Conservation (phyloP, 768 basidiomycete species). For the Stropharia rugosoannulata region DNA sequence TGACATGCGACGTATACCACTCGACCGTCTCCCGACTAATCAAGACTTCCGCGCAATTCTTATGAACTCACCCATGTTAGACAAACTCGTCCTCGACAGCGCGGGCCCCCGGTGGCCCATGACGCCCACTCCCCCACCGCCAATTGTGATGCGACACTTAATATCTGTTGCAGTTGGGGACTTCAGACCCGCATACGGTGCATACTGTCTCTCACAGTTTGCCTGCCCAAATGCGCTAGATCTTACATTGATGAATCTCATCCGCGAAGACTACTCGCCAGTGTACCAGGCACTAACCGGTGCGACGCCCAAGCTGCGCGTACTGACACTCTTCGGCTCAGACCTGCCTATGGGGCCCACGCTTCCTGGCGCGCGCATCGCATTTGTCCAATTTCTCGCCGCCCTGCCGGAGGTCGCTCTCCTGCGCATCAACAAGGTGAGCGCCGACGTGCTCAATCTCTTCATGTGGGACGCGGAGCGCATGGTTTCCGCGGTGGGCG, state of each 20-base stretch:
- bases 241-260: conserved; percentile 56
- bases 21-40: conserved; percentile 49
- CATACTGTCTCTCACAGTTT: conserved; percentile 47
- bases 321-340: conserved; percentile 52
- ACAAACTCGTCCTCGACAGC: conserved; percentile 59
- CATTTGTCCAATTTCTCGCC: conserved; percentile 50
- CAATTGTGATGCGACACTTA: conserved; percentile 49
- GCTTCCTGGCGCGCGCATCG: conserved; percentile 17
- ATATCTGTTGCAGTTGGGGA: conserved; percentile 57
- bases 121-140: conserved; percentile 15
- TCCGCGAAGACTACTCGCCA: conserved; percentile 48
- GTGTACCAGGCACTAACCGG: conserved; percentile 46
- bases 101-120: conserved; percentile 50
- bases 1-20: conserved; percentile 62
- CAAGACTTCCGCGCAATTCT: conserved; percentile 54
- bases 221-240: conserved; percentile 56
- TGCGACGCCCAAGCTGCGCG: conserved; percentile 48
- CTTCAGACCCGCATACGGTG: conserved; percentile 46
- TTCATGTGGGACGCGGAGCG: conserved; percentile 42
- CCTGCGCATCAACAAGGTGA: conserved; percentile 47
- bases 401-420: conserved; percentile 58
- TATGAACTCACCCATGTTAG: conserved; percentile 43
- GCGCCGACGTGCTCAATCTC: conserved; percentile 40
- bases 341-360: conserved; percentile 24
- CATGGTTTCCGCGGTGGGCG: conserved; percentile 1